phyloP scores from a whole-genome alignment of 1,284 basidiomycete species.

The Trametes sp. region DNA sequence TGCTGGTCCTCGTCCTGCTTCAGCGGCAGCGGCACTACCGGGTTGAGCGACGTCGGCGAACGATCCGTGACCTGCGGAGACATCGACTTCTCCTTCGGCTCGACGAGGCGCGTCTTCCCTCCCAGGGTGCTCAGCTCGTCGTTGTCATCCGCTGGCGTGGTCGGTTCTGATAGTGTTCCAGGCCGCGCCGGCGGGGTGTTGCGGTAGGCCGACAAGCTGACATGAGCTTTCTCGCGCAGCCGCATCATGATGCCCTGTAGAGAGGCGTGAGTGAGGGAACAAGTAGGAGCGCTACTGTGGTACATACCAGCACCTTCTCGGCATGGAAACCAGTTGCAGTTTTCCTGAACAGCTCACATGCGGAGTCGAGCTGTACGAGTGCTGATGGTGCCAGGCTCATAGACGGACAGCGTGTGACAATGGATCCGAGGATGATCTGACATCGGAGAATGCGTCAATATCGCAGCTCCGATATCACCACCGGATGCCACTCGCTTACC shows the following conservation, averaged over 20 bases:
- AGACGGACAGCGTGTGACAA: slow-evolving; percentile 82
- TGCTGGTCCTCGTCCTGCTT: slow-evolving; percentile 39
- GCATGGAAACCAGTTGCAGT: slow-evolving; percentile 75
- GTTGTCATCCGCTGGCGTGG: slow-evolving; percentile 61
- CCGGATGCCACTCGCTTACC: slow-evolving; percentile 51
- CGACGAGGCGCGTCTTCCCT: slow-evolving; percentile 73
- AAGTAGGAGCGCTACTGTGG: background rate
- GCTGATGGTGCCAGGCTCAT: slow-evolving; percentile 84
- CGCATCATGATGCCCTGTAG: slow-evolving; percentile 54
- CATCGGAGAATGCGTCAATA: slow-evolving; percentile 18
- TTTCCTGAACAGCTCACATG: slow-evolving; percentile 77
- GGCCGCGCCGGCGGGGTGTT: slow-evolving; percentile 59
- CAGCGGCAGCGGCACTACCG: slow-evolving; percentile 53
- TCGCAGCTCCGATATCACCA: slow-evolving; percentile 7
- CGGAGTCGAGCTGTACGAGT: slow-evolving; percentile 77
- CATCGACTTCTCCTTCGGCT: slow-evolving; percentile 59
- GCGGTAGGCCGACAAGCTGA: slow-evolving; percentile 67
- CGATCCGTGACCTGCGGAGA: slow-evolving; percentile 62
- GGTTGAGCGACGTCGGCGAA: slow-evolving; percentile 74
- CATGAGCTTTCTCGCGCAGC: slow-evolving; percentile 70
- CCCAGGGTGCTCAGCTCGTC: slow-evolving; percentile 78
- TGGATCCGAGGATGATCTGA: slow-evolving; percentile 79
- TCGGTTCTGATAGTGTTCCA: slow-evolving; percentile 52
- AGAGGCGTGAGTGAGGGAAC: background rate
- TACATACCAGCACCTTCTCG: slow-evolving; percentile 69